Evolutionary conservation across 306 rosid species (phyloP).

Genomic region (Mimosa pudica): DNA sequence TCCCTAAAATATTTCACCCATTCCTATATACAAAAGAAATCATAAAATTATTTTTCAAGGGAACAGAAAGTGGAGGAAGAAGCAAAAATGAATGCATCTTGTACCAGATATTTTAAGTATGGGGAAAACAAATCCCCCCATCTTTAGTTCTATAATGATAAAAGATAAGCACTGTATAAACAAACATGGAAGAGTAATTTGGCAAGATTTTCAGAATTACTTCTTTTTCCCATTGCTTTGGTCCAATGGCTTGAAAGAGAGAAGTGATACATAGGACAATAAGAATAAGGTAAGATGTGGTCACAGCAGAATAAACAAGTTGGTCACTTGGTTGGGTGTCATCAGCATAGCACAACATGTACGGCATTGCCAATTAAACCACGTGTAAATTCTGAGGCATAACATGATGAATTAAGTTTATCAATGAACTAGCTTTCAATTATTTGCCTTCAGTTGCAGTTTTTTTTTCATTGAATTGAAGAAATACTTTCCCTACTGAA

Average conservation of each 20-base stretch:
- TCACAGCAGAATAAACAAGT: too few species aligned
- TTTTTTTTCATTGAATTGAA: too few species aligned
- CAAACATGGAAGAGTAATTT: background rate
- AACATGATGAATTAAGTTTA: background rate
- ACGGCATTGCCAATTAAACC: too few species aligned
- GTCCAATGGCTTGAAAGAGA: background rate
- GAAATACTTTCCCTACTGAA: too few species aligned
- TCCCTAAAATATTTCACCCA: slow-evolving; percentile 66
- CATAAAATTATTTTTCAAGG: background rate
- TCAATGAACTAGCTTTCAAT: background rate
- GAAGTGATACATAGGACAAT: background rate
- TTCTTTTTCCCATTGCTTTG: background rate
- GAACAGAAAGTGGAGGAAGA: background rate
- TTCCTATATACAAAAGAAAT: slow-evolving; percentile 45
- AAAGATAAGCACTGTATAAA: background rate
- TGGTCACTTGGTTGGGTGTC: too few species aligned
- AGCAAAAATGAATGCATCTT: slow-evolving; percentile 20
- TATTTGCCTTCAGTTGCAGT: background rate
- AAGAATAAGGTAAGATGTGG: background rate
- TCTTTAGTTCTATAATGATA: background rate
- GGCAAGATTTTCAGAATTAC: background rate
- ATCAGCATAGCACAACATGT: too few species aligned
- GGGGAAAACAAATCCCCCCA: background rate
- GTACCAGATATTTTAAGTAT: background rate
- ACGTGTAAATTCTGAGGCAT: too few species aligned